A percentile compares a stretch with the other conserved stretches of the same genome.
These are phyloP conservation scores for Pycnococcus provasolii DNA, from an alignment of 139 green algal genomes.

Conservation along the genomic window DNA sequence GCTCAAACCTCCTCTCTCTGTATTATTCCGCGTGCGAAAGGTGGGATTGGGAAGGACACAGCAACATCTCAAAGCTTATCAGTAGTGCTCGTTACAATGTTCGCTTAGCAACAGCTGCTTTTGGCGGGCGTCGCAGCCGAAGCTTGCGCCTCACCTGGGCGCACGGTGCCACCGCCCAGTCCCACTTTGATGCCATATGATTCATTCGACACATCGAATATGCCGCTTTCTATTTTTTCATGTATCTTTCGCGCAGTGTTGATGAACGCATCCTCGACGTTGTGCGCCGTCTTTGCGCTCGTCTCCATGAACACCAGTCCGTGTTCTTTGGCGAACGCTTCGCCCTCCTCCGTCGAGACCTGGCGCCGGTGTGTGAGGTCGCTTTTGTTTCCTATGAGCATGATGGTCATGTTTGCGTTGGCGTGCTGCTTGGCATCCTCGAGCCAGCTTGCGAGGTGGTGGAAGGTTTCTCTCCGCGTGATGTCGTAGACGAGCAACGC, in stretches of 20 bases:
- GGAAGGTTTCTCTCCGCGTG: conserved; percentile 90
- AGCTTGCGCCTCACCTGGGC: no score
- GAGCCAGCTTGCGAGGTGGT: conserved; percentile 92
- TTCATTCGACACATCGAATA: conserved; percentile 96
- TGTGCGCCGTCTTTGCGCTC: conserved; percentile 90
- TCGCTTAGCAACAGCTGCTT: no score
- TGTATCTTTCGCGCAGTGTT: conserved; percentile 94
- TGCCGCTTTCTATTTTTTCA: conserved; percentile 88
- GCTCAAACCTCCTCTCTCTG: no score
- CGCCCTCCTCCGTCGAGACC: conserved; percentile 92
- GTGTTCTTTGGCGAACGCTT: conserved; percentile 96
- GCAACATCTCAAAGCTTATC: no score
- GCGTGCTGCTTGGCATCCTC: conserved; percentile 97
- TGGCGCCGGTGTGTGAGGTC: conserved; percentile 82
- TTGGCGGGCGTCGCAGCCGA: no score
- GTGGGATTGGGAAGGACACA: no score
- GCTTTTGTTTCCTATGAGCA: conserved; percentile 99
- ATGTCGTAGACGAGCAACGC: conserved; percentile 99
- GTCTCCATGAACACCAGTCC: conserved; percentile 98
- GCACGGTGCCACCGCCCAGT: conserved; percentile 55
- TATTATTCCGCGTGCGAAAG: no score
- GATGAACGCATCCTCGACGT: conserved; percentile 99
- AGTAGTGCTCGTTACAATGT: no score
- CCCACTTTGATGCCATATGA: conserved; percentile 93
- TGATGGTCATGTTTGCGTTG: conserved; percentile 99